Conservation (phyloP, 805 yeast species). For the Schwanniomyces sp. region DNA sequence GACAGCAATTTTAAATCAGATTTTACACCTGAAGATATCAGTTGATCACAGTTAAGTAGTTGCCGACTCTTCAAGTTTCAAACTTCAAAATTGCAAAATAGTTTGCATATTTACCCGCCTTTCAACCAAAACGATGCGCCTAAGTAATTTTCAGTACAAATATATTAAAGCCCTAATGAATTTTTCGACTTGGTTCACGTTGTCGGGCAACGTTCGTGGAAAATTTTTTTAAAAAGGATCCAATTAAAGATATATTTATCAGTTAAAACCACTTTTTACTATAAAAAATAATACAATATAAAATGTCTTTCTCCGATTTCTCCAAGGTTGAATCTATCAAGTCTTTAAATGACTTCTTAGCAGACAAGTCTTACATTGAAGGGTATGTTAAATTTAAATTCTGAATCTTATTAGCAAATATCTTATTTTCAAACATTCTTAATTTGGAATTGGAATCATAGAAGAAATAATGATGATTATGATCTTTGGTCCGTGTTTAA, state of each 20-base stretch:
- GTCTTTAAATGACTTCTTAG: constrained; percentile 80
- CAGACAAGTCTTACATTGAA: constrained; percentile 91
- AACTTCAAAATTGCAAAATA: not conserved
- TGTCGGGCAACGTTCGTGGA: not conserved
- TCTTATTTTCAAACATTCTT: not conserved
- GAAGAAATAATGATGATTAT: constrained; percentile 56
- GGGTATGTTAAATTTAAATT: constrained; percentile 65
- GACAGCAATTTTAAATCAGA: too few relatives aligned
- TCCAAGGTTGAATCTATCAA: constrained; percentile 63
- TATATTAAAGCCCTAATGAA: not conserved
- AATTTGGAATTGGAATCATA: not conserved
- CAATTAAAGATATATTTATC: not conserved
- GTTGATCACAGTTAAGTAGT: too few relatives aligned
- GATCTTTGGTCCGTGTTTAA: constrained; percentile 93
- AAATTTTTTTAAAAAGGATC: not conserved
- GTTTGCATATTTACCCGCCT: not conserved
- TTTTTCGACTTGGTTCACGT: not conserved
- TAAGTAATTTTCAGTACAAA: not conserved
- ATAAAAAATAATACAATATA: constrained; percentile 8
- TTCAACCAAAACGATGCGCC: not conserved
- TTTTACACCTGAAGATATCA: too few relatives aligned
- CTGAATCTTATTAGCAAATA: not conserved
- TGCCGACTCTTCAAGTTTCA: too few relatives aligned
- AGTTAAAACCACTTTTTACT: not conserved
- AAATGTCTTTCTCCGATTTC: constrained; percentile 79